A percentile compares a stretch with the other conserved stretches of the same genome.
Conservation (phyloP, 306 rosid genomes). For the Quercus rubra region DNA sequence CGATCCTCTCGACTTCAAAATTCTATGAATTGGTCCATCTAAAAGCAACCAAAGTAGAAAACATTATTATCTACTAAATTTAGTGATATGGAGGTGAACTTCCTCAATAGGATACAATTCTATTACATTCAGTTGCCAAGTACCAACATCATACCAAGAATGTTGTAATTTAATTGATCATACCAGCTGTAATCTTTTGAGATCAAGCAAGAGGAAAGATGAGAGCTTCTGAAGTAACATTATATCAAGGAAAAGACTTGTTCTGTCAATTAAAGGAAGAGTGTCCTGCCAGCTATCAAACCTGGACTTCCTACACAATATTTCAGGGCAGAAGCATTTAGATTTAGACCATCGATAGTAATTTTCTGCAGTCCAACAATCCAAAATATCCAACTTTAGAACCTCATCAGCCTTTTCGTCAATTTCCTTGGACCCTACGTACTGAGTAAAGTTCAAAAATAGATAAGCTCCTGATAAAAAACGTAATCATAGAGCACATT, state of each 20-base stretch:
- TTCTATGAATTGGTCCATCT: not conserved
- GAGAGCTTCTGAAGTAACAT: conserved; percentile 58
- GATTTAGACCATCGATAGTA: no score
- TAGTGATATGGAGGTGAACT: not conserved
- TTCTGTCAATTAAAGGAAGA: conserved; percentile 47
- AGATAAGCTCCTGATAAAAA: no score
- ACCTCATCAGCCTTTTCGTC: no score
- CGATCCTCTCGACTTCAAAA: not conserved
- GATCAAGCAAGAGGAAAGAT: conserved; percentile 49
- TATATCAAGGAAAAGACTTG: conserved; percentile 73
- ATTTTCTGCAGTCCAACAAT: no score
- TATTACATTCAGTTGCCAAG: not conserved
- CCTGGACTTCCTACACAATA: conserved; percentile 39
- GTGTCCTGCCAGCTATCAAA: conserved; percentile 61
- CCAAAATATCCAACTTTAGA: no score
- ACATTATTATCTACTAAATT: not conserved
- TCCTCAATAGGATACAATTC: not conserved
- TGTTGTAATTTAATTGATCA: conserved; percentile 3
- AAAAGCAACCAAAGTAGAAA: not conserved
- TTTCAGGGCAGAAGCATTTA: conserved; percentile 26
- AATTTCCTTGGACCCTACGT: no score
- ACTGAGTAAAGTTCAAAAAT: no score
- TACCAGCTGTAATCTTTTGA: conserved; percentile 41
- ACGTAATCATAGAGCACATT: no score
- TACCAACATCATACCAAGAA: not conserved